These are phyloP conservation scores for Diaporthe australafricana DNA, from an alignment of 2,329 filamentous ascomycete species.

Conservation along the genomic window DNA sequence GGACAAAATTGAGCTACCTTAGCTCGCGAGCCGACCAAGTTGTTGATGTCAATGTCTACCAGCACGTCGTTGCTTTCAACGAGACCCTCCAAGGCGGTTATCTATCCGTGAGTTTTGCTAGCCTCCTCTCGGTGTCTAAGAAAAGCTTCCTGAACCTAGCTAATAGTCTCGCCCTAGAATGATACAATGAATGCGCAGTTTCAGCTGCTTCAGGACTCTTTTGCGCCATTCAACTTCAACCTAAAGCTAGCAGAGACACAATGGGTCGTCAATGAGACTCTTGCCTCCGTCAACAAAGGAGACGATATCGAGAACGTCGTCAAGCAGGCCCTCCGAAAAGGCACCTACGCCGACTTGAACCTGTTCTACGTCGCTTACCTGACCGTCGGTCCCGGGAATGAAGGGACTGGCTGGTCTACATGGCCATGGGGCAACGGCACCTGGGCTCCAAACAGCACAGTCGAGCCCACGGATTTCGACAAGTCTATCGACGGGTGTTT, in stretches of 20 bases:
- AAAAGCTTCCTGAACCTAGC: not conserved
- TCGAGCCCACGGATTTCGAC: conserved; percentile 16
- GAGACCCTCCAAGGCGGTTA: conserved; percentile 5
- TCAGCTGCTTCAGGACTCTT: conserved; percentile 3
- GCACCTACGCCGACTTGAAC: conserved; percentile 18
- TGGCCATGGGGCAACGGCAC: conserved; percentile 3
- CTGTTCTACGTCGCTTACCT: conserved; percentile 4
- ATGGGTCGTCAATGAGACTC: conserved; percentile 1
- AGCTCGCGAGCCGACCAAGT: not conserved
- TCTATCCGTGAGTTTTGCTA: conserved; percentile 5
- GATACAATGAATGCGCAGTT: conserved; percentile 20
- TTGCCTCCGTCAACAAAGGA: conserved; percentile 10
- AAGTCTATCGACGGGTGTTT: conserved; percentile 18
- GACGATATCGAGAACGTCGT: conserved; percentile 13
- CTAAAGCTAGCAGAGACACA: conserved; percentile 14
- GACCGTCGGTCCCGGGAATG: not conserved
- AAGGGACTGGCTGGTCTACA: conserved; percentile 2
- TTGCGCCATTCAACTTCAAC: conserved; percentile 12
- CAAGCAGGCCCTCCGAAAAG: conserved; percentile 17
- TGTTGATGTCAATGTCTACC: conserved; percentile 18
- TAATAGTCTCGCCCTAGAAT: not conserved
- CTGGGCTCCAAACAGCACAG: conserved; percentile 7
- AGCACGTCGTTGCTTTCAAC: conserved; percentile 19
- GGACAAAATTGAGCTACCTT: not conserved
- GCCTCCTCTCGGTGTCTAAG: not conserved